A percentile compares a stretch with the other conserved stretches of the same genome.
phyloP scores from a whole-genome alignment of 192 early-diverging fungal genomes.

The Gonapodya prolifera region DNA sequence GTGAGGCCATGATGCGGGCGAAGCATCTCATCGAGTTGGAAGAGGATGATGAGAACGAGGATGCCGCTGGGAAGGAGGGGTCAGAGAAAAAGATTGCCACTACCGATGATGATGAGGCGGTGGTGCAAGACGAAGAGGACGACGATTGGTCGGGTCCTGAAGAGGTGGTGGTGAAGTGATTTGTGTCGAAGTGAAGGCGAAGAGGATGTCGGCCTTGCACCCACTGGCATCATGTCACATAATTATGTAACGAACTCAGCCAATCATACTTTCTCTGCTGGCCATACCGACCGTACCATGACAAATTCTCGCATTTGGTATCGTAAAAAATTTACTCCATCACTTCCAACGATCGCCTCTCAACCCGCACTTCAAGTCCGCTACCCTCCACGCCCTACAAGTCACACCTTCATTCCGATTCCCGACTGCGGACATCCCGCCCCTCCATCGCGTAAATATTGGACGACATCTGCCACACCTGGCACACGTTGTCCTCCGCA shows the following conservation, averaged over 20 bases:
- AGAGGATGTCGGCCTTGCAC: neutral
- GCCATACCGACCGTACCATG: too few relatives aligned
- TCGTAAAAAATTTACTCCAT: too few relatives aligned
- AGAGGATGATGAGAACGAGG: neutral
- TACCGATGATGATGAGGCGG: neutral
- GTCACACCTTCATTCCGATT: slow-evolving; percentile 29
- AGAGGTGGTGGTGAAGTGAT: neutral
- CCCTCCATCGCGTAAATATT: slow-evolving; percentile 38
- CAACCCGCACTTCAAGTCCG: too few relatives aligned
- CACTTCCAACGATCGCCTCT: too few relatives aligned
- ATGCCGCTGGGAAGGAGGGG: neutral
- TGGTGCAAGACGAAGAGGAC: neutral
- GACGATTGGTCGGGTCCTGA: neutral
- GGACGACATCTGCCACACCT: slow-evolving; percentile 95
- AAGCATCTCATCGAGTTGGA: neutral
- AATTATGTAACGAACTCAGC: too few relatives aligned
- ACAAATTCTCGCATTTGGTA: too few relatives aligned
- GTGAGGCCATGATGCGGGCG: neutral
- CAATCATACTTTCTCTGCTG: too few relatives aligned
- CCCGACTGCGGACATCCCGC: slow-evolving; percentile 20
- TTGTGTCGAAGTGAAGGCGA: neutral
- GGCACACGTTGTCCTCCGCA: slow-evolving; percentile 94
- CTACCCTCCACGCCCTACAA: too few relatives aligned
- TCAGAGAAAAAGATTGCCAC: neutral
- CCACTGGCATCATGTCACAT: too few relatives aligned